A percentile compares a stretch with the other conserved stretches of the same genome.
phyloP scores from a whole-genome alignment of 164 flowering plant genomes.

The Brasenia schreberi region DNA sequence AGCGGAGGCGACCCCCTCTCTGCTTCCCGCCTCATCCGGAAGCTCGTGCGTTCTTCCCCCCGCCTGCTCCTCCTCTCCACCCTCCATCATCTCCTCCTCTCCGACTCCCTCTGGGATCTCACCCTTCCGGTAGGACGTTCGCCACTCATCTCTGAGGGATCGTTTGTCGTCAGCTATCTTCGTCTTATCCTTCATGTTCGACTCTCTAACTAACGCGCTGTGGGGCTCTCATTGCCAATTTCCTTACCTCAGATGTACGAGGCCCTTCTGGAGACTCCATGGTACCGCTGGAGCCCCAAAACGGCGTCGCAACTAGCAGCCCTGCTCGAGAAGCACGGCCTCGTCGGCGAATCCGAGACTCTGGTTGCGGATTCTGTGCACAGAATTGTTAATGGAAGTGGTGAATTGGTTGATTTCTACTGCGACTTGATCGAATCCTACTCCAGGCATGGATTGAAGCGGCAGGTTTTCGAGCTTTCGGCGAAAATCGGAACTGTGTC shows the following conservation, averaged over 20 bases:
- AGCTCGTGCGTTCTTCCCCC: constrained; percentile 51
- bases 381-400: constrained; percentile 11
- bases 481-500: constrained; percentile 19
- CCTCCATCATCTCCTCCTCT: constrained; percentile 49
- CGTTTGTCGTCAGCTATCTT: neutral
- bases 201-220: neutral
- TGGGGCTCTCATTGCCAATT: neutral
- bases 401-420: constrained; percentile 37
- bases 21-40: constrained; percentile 33
- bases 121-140: constrained; percentile 48
- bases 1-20: constrained; percentile 24
- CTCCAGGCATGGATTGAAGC: constrained; percentile 24
- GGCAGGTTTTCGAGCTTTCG: constrained; percentile 26
- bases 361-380: constrained; percentile 31
- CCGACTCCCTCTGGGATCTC: constrained; percentile 27
- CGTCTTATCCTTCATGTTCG: too few relatives aligned
- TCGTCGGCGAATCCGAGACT: constrained; percentile 24
- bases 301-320: constrained; percentile 46
- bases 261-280: constrained; percentile 37
- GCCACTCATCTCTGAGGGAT: neutral
- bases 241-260: constrained; percentile 34
- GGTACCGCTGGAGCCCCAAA: constrained; percentile 73
- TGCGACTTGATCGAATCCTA: constrained; percentile 38
- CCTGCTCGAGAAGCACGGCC: constrained; percentile 29
- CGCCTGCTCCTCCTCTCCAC: constrained; percentile 43